These are phyloP conservation scores for Aspergillus jensenii DNA, from an alignment of 2,329 filamentous ascomycete genomes.

Conservation along the genomic window DNA sequence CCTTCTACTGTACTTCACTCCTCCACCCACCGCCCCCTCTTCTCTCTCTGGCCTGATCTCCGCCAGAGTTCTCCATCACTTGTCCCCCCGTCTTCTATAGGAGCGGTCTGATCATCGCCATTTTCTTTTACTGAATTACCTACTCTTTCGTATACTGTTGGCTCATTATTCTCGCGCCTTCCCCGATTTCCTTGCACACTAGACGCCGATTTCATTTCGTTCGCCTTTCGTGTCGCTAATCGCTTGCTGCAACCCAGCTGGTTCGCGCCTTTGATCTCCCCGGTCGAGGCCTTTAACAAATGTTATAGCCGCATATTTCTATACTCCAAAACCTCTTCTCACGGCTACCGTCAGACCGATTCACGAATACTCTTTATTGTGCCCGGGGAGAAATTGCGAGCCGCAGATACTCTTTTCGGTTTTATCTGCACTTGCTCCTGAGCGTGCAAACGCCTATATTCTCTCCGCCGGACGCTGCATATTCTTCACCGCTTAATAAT, in stretches of 20 bases:
- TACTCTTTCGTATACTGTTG: slow-evolving; percentile 7
- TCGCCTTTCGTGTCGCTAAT: slow-evolving; percentile 20
- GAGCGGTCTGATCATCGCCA: slow-evolving; percentile 8
- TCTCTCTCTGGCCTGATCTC: slow-evolving; percentile 12
- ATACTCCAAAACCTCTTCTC: not conserved
- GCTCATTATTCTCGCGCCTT: slow-evolving; percentile 6
- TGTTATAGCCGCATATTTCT: slow-evolving; percentile 13
- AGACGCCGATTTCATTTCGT: slow-evolving; percentile 21
- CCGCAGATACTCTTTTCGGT: slow-evolving; percentile 12
- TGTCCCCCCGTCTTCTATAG: slow-evolving; percentile 15
- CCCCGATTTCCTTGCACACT: slow-evolving; percentile 10
- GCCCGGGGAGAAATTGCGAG: slow-evolving; percentile 12
- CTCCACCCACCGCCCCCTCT: slow-evolving; percentile 16
- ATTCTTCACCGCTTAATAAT: not conserved
- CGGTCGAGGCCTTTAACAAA: slow-evolving; percentile 13
- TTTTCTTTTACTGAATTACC: slow-evolving; percentile 11
- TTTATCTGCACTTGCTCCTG: slow-evolving; percentile 16
- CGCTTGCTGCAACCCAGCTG: slow-evolving; percentile 18
- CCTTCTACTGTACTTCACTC: slow-evolving; percentile 16
- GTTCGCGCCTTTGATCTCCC: slow-evolving; percentile 20
- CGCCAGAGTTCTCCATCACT: slow-evolving; percentile 18
- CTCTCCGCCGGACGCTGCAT: slow-evolving; percentile 9
- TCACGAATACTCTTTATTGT: slow-evolving; percentile 1
- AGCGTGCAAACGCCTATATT: slow-evolving; percentile 13
- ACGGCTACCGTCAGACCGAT: not conserved